Evolutionary conservation across 106 monocot genomes (phyloP), one percentile per base, ranked within the genome.

Genomic region (Chionographis japonica): DNA sequence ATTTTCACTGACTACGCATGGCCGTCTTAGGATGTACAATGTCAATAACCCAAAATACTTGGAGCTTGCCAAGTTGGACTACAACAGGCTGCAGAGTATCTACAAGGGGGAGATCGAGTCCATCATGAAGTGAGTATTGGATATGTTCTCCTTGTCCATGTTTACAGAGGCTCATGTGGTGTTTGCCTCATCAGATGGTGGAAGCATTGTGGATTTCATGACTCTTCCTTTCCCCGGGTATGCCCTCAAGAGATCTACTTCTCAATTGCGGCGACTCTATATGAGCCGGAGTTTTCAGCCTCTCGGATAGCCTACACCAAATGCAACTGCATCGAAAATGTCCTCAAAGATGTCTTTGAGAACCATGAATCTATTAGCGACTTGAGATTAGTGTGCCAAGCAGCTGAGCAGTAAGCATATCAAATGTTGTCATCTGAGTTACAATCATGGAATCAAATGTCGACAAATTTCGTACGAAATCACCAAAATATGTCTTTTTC

Each of bases 221-320:
- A 78, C 36, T 54, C 15, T n/a, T 39, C 50, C 54, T 36, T 66
- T 6, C 52, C 43, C 19, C 67, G 66, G 40, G 15, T 56, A 49
- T 46, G 61, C 62, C 73, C 79, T 54, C 50, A 56, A 18, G 73
- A 73, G 67, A 73, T 68, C 16, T 61, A 79, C 61, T 79, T 79
- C 27, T 72, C 60, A 36, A 79, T 79, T 46, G 58, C 72, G 43
- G 78, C 67, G 27, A 72, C 78, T 35, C 13, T 78, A 19, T 78
- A 52, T 61, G 78, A 78, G 16, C 66, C 65, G 5, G 36, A 78
- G 14, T 67, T 72, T 38, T 52, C 72, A 46, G 66, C 12, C 4
- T 37, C 50, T 66, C 65, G 78, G 39, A 68, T 72, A 59, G 60
- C 72, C n/a, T 78, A 78, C 18, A 78, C 72, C n/a, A 79, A 79